phyloP scores from a whole-genome alignment of 179 eudicot genomes.

The Beta lomatogona region DNA sequence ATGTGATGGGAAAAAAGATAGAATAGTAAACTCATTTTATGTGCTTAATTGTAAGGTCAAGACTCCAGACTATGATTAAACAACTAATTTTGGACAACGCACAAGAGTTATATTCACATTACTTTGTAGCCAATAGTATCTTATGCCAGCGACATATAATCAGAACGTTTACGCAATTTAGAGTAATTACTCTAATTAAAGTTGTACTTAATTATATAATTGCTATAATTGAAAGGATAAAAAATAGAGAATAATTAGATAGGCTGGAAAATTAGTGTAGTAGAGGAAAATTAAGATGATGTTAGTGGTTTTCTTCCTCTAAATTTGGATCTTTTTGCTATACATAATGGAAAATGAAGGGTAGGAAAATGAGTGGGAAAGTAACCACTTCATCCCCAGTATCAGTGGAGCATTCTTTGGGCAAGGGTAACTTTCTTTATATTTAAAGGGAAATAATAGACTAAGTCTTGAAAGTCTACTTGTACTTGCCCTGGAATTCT shows the following conservation, averaged over 20 bases:
- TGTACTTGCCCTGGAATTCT: slow-evolving; percentile 4
- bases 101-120: too few species aligned
- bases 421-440: slow-evolving; percentile 19
- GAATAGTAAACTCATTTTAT: too few species aligned
- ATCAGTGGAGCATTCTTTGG: slow-evolving; percentile 29
- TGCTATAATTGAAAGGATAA: background rate
- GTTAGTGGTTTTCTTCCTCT: slow-evolving; percentile 2
- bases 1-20: too few species aligned
- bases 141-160: background rate
- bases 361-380: slow-evolving; percentile 19
- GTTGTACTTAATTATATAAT: too few species aligned
- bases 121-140: too few species aligned
- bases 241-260: background rate
- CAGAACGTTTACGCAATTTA: too few species aligned
- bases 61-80: too few species aligned
- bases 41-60: too few species aligned
- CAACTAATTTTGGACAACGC: too few species aligned
- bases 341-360: slow-evolving; percentile 23
- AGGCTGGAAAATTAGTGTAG: background rate
- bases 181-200: too few species aligned
- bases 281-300: background rate
- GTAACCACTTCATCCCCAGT: slow-evolving; percentile 3
- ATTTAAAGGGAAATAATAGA: slow-evolving; percentile 7
- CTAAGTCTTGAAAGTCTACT: background rate
- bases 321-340: slow-evolving; percentile 15